Conservation (phyloP, 352 stramenopile genomes). For the Pythium vanterpoolii region DNA sequence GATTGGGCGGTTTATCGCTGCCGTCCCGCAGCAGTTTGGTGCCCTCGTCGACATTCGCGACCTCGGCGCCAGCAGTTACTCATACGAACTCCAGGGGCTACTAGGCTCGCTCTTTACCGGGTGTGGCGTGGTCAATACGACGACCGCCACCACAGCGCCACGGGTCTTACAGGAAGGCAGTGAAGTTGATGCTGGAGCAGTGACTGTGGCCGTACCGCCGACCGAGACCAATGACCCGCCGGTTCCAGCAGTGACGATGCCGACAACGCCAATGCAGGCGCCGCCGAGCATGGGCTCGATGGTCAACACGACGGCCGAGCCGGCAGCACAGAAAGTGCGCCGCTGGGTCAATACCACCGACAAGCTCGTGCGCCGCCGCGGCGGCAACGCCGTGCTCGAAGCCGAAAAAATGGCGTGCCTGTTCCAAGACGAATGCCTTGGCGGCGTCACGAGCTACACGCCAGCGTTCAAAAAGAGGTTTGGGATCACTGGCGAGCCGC, state of each 20-base stretch:
- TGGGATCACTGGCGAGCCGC: slow-evolving; percentile 19
- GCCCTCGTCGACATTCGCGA: slow-evolving; percentile 20
- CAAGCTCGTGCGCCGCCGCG: slow-evolving; percentile 3
- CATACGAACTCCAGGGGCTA: slow-evolving; percentile 27
- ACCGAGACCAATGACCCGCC: not conserved
- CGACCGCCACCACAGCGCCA: not conserved
- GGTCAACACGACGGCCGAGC: slow-evolving; percentile 2
- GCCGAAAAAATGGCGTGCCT: slow-evolving; percentile 24
- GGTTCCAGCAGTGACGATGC: not conserved
- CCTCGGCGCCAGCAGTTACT: slow-evolving; percentile 29
- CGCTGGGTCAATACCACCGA: slow-evolving; percentile 14
- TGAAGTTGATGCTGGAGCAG: not conserved
- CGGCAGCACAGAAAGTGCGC: not conserved
- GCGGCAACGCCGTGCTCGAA: slow-evolving; percentile 16
- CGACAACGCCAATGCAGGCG: not conserved
- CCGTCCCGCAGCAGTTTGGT: slow-evolving; percentile 13
- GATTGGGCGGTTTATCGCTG: slow-evolving; percentile 11
- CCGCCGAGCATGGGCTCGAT: slow-evolving; percentile 7
- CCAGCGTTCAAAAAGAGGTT: slow-evolving; percentile 20
- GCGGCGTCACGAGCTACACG: slow-evolving; percentile 18
- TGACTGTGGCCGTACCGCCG: not conserved
- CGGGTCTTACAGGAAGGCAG: not conserved
- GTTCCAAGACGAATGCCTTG: slow-evolving; percentile 26
- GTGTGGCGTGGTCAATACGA: slow-evolving; percentile 2
- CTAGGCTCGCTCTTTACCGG: slow-evolving; percentile 16